Conservation (phyloP, 2,329 filamentous ascomycete genomes). For the Fusarium bactridioides region DNA sequence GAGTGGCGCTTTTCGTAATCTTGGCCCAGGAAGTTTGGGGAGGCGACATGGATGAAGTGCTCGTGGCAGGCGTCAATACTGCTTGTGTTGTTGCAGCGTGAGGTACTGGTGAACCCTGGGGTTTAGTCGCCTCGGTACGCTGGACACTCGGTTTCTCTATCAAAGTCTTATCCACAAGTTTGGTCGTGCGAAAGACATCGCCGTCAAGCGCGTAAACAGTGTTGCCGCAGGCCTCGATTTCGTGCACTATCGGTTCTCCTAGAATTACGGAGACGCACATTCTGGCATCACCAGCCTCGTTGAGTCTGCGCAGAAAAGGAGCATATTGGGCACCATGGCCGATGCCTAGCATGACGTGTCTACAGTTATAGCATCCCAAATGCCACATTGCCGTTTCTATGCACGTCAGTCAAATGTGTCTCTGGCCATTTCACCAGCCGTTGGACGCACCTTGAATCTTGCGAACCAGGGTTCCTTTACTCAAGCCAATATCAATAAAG, state of each 20-base stretch:
- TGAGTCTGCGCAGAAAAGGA: constrained; percentile 64
- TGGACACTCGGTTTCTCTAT: background rate
- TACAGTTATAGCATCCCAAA: constrained; percentile 67
- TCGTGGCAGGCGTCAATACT: constrained; percentile 38
- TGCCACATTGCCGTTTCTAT: constrained; percentile 64
- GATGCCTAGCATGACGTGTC: constrained; percentile 67
- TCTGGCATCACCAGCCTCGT: constrained; percentile 52
- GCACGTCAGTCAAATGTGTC: constrained; percentile 7
- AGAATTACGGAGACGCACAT: constrained; percentile 63
- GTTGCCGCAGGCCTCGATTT: constrained; percentile 57
- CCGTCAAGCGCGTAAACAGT: constrained; percentile 55
- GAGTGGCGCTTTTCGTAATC: constrained; percentile 51
- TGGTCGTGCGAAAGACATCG: constrained; percentile 62
- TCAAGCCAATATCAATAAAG: constrained; percentile 68
- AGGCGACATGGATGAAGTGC: constrained; percentile 36
- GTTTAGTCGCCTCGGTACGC: background rate
- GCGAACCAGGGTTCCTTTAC: constrained; percentile 65
- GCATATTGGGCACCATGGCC: constrained; percentile 69
- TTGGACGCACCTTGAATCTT: constrained; percentile 64
- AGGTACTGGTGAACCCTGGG: constrained; percentile 13
- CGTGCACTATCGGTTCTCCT: constrained; percentile 59
- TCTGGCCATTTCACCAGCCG: background rate
- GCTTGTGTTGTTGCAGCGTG: constrained; percentile 14
- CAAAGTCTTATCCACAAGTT: constrained; percentile 51
- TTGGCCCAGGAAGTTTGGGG: constrained; percentile 45